Percentiles rank a stretch among this genome's conserved stretches.
Evolutionary conservation across 2,329 filamentous ascomycete genomes (phyloP).

Genomic region (Fusarium metavorans): DNA sequence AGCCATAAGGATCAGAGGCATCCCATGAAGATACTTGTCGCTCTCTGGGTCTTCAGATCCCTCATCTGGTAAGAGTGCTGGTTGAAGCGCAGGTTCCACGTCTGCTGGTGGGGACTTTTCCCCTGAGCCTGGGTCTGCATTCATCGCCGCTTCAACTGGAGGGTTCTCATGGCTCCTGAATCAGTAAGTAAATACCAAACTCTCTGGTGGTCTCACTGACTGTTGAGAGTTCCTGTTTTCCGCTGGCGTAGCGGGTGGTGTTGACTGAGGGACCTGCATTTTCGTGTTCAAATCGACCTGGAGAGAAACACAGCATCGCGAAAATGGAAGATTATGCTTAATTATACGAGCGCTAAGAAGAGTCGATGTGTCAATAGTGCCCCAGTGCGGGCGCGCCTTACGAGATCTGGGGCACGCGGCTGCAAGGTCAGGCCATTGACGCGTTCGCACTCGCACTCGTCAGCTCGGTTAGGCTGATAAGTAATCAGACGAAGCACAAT

Average conservation of each 20-base stretch:
- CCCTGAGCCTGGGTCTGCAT: not conserved
- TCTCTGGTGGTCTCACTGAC: not conserved
- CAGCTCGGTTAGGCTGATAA: not conserved
- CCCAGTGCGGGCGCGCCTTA: not conserved
- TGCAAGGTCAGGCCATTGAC: not conserved
- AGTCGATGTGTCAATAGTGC: not conserved
- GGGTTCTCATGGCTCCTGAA: not conserved
- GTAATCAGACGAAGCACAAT: not conserved
- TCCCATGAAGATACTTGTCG: conserved; percentile 25
- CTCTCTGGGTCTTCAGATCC: not conserved
- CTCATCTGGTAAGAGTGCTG: no score
- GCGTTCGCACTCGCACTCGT: not conserved
- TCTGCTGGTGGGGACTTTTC: not conserved
- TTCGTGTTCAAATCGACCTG: not conserved
- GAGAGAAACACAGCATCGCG: not conserved
- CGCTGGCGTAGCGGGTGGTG: not conserved
- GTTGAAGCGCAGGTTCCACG: not conserved
- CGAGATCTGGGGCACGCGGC: not conserved
- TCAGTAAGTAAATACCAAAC: not conserved
- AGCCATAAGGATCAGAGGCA: conserved; percentile 22
- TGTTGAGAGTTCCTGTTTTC: not conserved
- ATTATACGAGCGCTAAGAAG: not conserved
- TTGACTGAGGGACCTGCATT: not conserved
- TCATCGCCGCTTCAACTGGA: not conserved
- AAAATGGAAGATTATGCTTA: not conserved